Base-by-base conservation (phyloP, 2,329 filamentous ascomycete genomes). In the Fusarium napiforme region DNA sequence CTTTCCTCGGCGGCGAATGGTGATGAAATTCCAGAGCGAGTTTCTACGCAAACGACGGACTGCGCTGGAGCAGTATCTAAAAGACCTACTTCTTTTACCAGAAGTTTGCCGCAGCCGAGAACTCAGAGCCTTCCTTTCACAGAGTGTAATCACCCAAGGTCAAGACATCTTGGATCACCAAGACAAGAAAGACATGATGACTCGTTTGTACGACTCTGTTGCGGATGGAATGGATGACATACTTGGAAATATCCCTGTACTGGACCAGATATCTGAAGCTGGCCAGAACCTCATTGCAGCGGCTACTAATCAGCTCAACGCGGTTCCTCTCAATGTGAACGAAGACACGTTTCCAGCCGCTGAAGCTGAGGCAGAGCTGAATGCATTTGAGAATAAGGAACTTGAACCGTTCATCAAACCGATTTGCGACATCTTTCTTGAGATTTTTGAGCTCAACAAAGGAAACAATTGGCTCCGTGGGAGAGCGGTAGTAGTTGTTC, bases 221-320 rank as follows among this genome's bases (percentile, higher is more conserved):
- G 93, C 96, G 2, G 96, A 99, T 79, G 96, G 97, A 39, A 97
- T 99, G 92, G 96, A 99, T 80, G 96, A 99, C 77, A 97, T 99
- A 61, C 86, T 99, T 7, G 96, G 96, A 63, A 98, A 97, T 79
- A 96, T 98, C 47, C 94, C 96, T 3, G 95, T 98, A 1, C 88
- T 99, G 36, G 96, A 99, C 77, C 96, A 98, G 80, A 89, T 99
- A 11, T 97, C 95, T 1, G 89, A 95, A 4, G 95, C 96, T 11
- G 96, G 96, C 0, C 96, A 98, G 80, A 98, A 95, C 78, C 88
- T 98, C 56, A 93, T 96, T 65, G 93, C 93, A 1, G 93, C 93
- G 37, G 93, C 91, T 4, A 91, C 90, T 16, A 91, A 83, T 75
- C 90, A 92, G 80, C 85, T 92, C 62, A 87, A 86, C 67, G 86